These are phyloP conservation scores for Globisporangium middletonii DNA, from an alignment of 352 stramenopile species.

Conservation along the genomic window DNA sequence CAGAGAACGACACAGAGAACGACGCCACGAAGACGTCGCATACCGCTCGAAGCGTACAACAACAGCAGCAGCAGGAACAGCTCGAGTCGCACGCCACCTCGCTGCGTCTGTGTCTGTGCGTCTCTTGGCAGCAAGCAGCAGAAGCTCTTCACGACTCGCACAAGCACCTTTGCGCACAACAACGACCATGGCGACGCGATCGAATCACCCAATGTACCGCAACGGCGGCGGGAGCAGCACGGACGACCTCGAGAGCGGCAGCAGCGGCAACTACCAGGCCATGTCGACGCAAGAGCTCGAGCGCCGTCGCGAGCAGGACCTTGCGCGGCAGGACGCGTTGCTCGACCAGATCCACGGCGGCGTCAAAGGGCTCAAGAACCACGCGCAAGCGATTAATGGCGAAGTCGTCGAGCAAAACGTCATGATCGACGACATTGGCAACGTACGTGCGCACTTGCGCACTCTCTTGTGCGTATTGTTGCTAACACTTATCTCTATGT, in stretches of 20 bases:
- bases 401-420: conserved; percentile 80
- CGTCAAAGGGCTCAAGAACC: conserved; percentile 75
- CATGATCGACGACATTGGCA: conserved; percentile 75
- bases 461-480: conserved; percentile 1
- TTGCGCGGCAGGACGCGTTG: conserved; percentile 57
- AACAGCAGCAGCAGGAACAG: neutral
- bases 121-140: neutral
- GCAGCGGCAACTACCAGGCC: conserved; percentile 39
- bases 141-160: no score
- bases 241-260: conserved; percentile 8
- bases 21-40: no score
- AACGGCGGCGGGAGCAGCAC: neutral
- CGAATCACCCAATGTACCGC: conserved; percentile 34
- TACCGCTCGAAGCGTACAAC: no score
- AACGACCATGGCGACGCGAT: conserved; percentile 13
- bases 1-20: no score
- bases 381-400: conserved; percentile 78
- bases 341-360: conserved; percentile 76
- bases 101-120: neutral
- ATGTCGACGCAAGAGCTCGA: conserved; percentile 72
- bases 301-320: conserved; percentile 39
- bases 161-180: neutral
- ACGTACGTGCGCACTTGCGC: conserved; percentile 30
- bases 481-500: neutral
- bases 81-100: neutral